phyloP scores from a whole-genome alignment of 768 basidiomycete genomes.

The Amanita rubescens region DNA sequence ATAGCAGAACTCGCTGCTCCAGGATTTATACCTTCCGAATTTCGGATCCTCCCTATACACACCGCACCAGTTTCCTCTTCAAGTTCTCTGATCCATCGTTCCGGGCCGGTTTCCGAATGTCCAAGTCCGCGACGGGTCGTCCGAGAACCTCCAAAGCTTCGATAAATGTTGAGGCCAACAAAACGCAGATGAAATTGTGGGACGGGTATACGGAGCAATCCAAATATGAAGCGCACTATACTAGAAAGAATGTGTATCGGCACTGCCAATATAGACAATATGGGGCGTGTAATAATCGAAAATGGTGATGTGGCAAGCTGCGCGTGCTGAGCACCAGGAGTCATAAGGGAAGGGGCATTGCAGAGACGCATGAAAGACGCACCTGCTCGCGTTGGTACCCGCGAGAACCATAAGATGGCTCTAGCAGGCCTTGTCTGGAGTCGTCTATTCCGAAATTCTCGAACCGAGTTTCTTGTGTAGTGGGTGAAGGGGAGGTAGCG shows the following conservation, averaged over 20 bases:
- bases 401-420: conserved; percentile 11
- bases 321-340: conserved; percentile 10
- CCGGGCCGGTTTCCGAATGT: conserved; percentile 37
- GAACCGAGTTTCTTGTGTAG: conserved; percentile 11
- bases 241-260: conserved; percentile 54
- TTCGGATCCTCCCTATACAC: conserved; percentile 39
- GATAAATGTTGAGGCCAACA: conserved; percentile 38
- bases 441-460: conserved; percentile 49
- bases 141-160: conserved; percentile 30
- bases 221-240: conserved; percentile 59
- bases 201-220: conserved; percentile 59
- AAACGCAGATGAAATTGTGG: conserved; percentile 42
- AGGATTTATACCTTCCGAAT: conserved; percentile 23
- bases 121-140: conserved; percentile 25
- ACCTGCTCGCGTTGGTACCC: conserved; percentile 10
- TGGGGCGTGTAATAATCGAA: conserved; percentile 21
- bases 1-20: conserved; percentile 11
- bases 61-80: conserved; percentile 83
- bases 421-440: conserved; percentile 27
- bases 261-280: conserved; percentile 45
- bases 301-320: conserved; percentile 17
- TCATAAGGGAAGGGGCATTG: background rate
- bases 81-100: conserved; percentile 71
- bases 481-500: conserved; percentile 9
- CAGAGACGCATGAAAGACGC: conserved; percentile 9